phyloP scores from a whole-genome alignment of 2,329 filamentous ascomycete species.

The Clonostachys solani region DNA sequence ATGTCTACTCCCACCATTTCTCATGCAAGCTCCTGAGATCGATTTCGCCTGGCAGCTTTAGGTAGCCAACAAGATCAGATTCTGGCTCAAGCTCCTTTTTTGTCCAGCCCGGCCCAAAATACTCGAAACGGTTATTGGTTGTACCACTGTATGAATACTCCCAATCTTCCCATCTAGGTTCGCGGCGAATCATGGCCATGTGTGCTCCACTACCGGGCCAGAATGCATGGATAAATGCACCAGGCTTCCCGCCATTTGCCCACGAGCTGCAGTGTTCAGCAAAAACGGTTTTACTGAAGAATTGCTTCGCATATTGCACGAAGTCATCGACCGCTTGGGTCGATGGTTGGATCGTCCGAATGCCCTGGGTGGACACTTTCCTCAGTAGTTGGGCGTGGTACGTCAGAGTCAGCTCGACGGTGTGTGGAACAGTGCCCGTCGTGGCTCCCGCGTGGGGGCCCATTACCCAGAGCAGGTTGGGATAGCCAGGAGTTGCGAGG shows the following conservation, averaged over 20 bases:
- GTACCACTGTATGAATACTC: slow-evolving; percentile 40
- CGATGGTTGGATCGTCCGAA: slow-evolving; percentile 55
- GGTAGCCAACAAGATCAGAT: slow-evolving; percentile 60
- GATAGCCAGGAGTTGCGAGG: slow-evolving; percentile 58
- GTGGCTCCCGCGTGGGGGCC: slow-evolving; percentile 57
- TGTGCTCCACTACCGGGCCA: slow-evolving; percentile 68
- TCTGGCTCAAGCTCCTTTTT: slow-evolving; percentile 48
- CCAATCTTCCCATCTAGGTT: slow-evolving; percentile 53
- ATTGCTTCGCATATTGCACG: slow-evolving; percentile 51
- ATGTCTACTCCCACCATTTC: slow-evolving; percentile 69
- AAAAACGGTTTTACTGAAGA: slow-evolving; percentile 50
- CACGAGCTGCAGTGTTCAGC: slow-evolving; percentile 64
- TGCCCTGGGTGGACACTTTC: slow-evolving; percentile 62
- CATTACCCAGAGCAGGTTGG: slow-evolving; percentile 62
- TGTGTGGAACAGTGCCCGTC: slow-evolving; percentile 29
- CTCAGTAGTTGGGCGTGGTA: slow-evolving; percentile 65
- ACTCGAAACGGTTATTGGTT: slow-evolving; percentile 46
- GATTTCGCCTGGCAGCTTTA: slow-evolving; percentile 49
- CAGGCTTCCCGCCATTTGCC: slow-evolving; percentile 65
- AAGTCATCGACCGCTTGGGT: slow-evolving; percentile 61
- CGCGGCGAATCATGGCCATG: slow-evolving; percentile 49
- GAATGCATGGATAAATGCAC: slow-evolving; percentile 60
- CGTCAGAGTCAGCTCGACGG: not conserved
- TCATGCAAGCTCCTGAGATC: slow-evolving; percentile 63
- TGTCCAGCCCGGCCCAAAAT: slow-evolving; percentile 67